A percentile compares a stretch with the other conserved stretches of the same genome.
Evolutionary conservation across 2,329 filamentous ascomycete species (phyloP).

Genomic region (Capronia americana): DNA sequence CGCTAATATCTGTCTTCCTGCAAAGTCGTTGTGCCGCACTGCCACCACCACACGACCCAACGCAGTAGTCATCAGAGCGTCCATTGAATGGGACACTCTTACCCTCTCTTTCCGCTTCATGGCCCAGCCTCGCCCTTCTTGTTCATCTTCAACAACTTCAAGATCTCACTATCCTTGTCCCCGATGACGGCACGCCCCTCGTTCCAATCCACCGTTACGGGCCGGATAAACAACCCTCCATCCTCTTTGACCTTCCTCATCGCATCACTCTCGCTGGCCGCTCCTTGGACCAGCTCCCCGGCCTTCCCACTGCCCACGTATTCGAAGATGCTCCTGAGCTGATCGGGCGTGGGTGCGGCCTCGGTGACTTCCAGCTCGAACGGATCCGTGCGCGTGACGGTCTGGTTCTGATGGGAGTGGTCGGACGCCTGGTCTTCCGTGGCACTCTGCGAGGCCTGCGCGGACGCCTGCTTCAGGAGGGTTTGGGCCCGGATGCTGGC

Average conservation of each 20-base stretch:
- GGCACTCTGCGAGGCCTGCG: constrained; percentile 69
- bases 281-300: constrained; percentile 74
- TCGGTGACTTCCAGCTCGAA: constrained; percentile 90
- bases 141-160: constrained; percentile 71
- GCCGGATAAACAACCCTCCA: constrained; percentile 71
- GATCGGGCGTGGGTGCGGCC: constrained; percentile 77
- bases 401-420: constrained; percentile 64
- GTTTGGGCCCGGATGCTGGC: constrained; percentile 75
- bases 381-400: constrained; percentile 61
- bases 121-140: constrained; percentile 5
- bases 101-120: neutral
- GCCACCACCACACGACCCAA: neutral
- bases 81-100: neutral
- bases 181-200: constrained; percentile 80
- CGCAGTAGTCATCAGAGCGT: neutral
- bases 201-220: constrained; percentile 93
- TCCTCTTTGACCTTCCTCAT: constrained; percentile 77
- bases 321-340: constrained; percentile 81
- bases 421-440: constrained; percentile 77
- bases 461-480: constrained; percentile 80
- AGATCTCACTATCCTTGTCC: constrained; percentile 84
- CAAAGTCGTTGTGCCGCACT: neutral
- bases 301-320: constrained; percentile 72
- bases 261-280: constrained; percentile 76
- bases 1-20: neutral